Evolutionary conservation across 106 monocot species (phyloP), one percentile per base, ranked within the genome.

Genomic region (Hemerocallis citrina): DNA sequence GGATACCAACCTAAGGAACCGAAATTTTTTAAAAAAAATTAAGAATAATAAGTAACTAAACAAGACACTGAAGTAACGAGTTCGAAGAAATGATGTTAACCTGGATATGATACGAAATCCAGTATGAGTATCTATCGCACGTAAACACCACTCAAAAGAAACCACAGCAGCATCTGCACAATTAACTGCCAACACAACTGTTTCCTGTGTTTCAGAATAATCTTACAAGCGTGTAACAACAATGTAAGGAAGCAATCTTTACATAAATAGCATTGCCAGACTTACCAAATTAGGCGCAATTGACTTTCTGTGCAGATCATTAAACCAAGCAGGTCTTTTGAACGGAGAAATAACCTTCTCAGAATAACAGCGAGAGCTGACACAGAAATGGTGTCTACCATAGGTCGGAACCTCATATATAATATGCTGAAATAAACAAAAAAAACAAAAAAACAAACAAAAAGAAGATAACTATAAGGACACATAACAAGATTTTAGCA

Each of bases 251-350:
- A 35, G 37, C 17, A 58, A n/a, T 37, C 34, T n/a, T 19, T 13
- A 42, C 15, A 29, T 8, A n/a, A 55, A 52, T 17, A 55, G 23
- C 12, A 65, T 41, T 55, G 11, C 5, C 30, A 11, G 19, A 39
- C 72, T 57, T 77, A 88, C 98, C 78, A 91, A 61, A 79, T 88
- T 75, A 73, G 61, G 62, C 33, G 34, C 25, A 37, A 57, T 15
- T 6, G 34, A 61, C 40, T 74, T 81, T 41, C 75, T 52, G 17
- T 80, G 28, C 65, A 92, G 79, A 2, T 77, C 68, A 67, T 45
- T 62, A 29, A 79, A 39, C 88, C 86, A 96, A 51, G 59, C 52
- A 52, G 96, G 84, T 62, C 67, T 84, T 65, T 64, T 90, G 39
- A 62, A 52, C 8, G 52, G 35, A 28, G 13, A 25, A 27, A 19